Evolutionary conservation across 164 flowering plant species (phyloP), one percentile per base, ranked within the genome.

Genomic region (Platanus orientalis): DNA sequence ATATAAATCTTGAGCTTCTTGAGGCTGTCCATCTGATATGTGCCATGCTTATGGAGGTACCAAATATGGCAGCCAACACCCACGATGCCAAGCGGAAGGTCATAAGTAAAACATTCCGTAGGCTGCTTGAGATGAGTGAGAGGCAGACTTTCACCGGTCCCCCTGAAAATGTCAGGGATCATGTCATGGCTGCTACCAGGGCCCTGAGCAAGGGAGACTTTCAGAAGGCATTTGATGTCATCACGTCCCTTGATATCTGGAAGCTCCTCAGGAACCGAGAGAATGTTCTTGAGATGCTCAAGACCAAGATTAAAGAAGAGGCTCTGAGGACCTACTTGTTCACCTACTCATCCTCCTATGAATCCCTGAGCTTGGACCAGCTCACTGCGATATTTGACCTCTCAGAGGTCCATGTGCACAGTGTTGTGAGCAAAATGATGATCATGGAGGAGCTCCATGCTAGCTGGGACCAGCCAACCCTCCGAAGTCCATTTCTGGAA

Each of bases 41-140:
- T 76, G 95, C 97, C 25, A 94, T 94, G 99, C 84, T 94, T 52
- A 79, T 94, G n/a, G 99, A 91, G 78, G 99, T 94, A 29, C 96
- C 99, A 7, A 84, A 91, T 81, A 91, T 86, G 96, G 96, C 97
- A 54, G 90, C 90, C 42, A 85, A 83, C 69, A 67, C 63, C 16
- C 87, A 75, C 48, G 98, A 87, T 62, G 83, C 88, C n/a, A 91
- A 75, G 68, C 89, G 89, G 57, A 86, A 71, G 70, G 79, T 94
- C 65, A 85, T 89, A 21, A 92, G 99, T 69, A 94, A 84, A 83
- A 86, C 81, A 0, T 91, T 94, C 70, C 77, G 94, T 2, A 75
- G 96, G 63, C 66, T 85, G 63, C 90, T 94, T 56, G 97, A 94
- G 68, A 78, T 74, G 25, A 91, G 87, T 62, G 96, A 92, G 75